Base-by-base conservation (phyloP, 2,329 filamentous ascomycete genomes). In the Cryphonectria radicalis region DNA sequence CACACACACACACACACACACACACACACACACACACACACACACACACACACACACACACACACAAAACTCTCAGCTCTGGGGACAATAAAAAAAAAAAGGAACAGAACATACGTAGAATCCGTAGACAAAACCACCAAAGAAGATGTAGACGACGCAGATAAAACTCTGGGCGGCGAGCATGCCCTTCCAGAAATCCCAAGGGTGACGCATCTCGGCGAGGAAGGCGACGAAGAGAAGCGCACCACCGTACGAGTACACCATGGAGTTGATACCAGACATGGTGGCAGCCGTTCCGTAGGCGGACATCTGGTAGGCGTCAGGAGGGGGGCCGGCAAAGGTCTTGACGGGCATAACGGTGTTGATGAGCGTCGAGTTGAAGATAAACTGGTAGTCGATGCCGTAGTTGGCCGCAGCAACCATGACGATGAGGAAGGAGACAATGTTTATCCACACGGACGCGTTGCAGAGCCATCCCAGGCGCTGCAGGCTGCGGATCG, bases 211-310 rank as follows among this genome's bases (percentile, higher is more conserved):
- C 82, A 84, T 84, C 78, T 85, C 83, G 53, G 87, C 83, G 79
- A 90, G 82, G 74, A 90, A 86, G 68, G 88, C 86, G 42, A 84
- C 82, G 76, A 89, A 90, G 10, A 90, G 79, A 77, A 87, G 84
- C 3, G 86, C 85, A 4, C 88, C 88, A n/a, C 87, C 87, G 73
- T 89, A 90, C 0, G 87, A 84, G 67, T 87, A 84, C 76, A 86
- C 84, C 55, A 87, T 78, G n/a, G 85, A 85, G 70, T 85, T 85
- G 69, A 88, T 78, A 5, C 83, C 82, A 40, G 81, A 84, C 25
- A 80, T 77, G 63, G 88, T 83, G 19, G 82, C 80, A 1, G 81
- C 81, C 3, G 82, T 80, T 14, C 66, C 71, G 3, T 70, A 72
- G 42, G 68, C 68, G 13, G 68, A 70, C 43, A 63, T 63, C 14